Percentiles rank a stretch among this genome's conserved stretches.
Evolutionary conservation across 805 yeast species (phyloP).

Genomic region (Henningerozyma blattae): DNA sequence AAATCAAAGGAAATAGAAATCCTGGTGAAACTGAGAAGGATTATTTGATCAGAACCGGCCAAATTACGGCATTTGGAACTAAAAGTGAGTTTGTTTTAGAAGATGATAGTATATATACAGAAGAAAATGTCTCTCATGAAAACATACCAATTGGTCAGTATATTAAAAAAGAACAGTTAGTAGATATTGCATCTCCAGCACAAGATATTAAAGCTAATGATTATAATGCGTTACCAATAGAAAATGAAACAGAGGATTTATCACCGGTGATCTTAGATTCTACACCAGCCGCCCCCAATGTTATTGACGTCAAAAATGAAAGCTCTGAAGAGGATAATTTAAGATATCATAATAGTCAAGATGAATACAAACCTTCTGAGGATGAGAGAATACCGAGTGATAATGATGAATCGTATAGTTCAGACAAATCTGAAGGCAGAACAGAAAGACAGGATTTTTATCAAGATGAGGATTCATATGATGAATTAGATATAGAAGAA

Average conservation of each 20-base stretch:
- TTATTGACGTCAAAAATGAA: background rate
- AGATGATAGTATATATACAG: conserved; percentile 14
- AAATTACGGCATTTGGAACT: conserved; percentile 86
- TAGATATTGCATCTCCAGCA: conserved; percentile 12
- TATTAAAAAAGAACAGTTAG: conserved; percentile 1
- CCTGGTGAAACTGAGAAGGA: conserved; percentile 76
- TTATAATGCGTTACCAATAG: conserved; percentile 9
- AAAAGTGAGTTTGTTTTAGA: conserved; percentile 38
- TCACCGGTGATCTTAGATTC: background rate
- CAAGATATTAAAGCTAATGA: conserved; percentile 9
- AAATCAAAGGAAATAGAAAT: conserved; percentile 23
- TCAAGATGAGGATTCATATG: conserved; percentile 16
- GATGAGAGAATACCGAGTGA: conserved; percentile 3
- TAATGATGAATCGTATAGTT: background rate
- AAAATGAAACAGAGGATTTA: conserved; percentile 14
- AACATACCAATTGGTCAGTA: too few relatives aligned
- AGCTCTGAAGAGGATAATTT: conserved; percentile 6
- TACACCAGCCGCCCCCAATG: background rate
- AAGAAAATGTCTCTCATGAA: conserved; percentile 10
- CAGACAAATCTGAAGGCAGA: conserved; percentile 14
- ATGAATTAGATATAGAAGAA: conserved; percentile 12
- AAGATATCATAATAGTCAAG: too few relatives aligned
- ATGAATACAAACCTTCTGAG: conserved; percentile 1
- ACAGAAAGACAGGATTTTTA: conserved; percentile 10
- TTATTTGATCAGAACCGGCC: conserved; percentile 75